Evolutionary conservation across 2,329 filamentous ascomycete species (phyloP).

Genomic region (Ceratocystis ficicola): DNA sequence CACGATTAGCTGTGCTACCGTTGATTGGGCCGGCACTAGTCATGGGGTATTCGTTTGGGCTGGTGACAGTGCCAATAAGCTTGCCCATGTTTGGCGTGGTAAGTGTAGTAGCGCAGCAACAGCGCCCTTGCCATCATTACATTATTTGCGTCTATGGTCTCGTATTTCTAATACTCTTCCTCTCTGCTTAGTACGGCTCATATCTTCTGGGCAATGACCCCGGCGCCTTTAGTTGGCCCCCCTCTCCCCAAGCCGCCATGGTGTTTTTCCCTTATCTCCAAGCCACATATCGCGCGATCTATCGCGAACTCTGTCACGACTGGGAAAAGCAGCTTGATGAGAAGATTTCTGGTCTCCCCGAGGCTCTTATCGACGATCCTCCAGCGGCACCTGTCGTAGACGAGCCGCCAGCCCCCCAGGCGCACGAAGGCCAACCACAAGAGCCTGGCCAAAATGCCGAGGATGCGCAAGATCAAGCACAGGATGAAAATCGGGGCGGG

Average conservation of each 20-base stretch:
- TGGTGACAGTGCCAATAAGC: slow-evolving; percentile 34
- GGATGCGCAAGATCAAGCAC: slow-evolving; percentile 23
- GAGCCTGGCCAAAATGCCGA: neutral
- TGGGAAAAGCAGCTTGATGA: slow-evolving; percentile 40
- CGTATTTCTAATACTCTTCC: slow-evolving; percentile 29
- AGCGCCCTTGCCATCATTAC: neutral
- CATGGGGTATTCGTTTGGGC: slow-evolving; percentile 35
- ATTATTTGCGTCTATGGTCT: neutral
- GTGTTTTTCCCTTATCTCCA: slow-evolving; percentile 38
- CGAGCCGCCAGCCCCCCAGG: neutral
- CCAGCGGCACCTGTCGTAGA: neutral
- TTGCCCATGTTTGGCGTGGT: slow-evolving; percentile 26
- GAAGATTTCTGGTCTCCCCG: slow-evolving; percentile 33
- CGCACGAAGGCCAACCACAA: neutral
- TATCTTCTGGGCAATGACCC: slow-evolving; percentile 36
- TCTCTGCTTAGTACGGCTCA: slow-evolving; percentile 36
- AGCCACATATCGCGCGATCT: slow-evolving; percentile 36
- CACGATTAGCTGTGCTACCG: slow-evolving; percentile 30
- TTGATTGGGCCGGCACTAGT: slow-evolving; percentile 38
- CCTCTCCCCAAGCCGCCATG: slow-evolving; percentile 41
- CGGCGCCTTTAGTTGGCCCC: slow-evolving; percentile 41
- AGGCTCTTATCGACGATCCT: slow-evolving; percentile 25
- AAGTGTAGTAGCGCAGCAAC: slow-evolving; percentile 1
- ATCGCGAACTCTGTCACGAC: slow-evolving; percentile 35
- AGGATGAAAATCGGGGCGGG: slow-evolving; percentile 25